Evolutionary conservation across 257 asterid species (phyloP).

Genomic region (Cynanchum wilfordii): DNA sequence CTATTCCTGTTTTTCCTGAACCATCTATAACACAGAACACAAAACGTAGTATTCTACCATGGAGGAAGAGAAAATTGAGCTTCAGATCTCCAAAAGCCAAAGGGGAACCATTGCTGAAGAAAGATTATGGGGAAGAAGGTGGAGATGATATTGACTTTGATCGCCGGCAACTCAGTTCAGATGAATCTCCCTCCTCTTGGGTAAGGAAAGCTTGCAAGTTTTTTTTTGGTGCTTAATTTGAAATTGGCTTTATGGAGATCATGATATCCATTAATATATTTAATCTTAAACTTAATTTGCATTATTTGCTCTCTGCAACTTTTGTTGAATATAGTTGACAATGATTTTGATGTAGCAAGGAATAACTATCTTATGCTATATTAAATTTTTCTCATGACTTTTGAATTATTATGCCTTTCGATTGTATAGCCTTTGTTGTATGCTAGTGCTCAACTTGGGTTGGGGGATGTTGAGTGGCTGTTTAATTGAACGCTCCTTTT

Average conservation of each 20-base stretch:
- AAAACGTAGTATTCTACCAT: conserved; percentile 82
- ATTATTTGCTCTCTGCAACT: not conserved
- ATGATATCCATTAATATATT: not conserved
- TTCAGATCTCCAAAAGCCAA: conserved; percentile 84
- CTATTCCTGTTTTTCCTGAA: conserved; percentile 35
- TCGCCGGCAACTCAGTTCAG: conserved; percentile 91
- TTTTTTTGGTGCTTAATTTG: not conserved
- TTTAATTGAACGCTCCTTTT: not conserved
- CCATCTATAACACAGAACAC: conserved; percentile 39
- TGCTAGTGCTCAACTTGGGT: not conserved
- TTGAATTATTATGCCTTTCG: not conserved
- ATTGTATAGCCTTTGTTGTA: not conserved
- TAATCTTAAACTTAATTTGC: not conserved
- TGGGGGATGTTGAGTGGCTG: not conserved
- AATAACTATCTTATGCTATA: not conserved
- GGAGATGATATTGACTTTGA: conserved; percentile 96
- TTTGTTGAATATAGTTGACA: not conserved
- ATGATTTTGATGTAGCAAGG: not conserved
- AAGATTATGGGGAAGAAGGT: conserved; percentile 91
- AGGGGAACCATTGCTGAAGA: conserved; percentile 93
- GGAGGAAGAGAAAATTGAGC: conserved; percentile 90
- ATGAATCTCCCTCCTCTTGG: conserved; percentile 62
- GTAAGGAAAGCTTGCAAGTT: conserved; percentile 39
- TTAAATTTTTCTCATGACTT: not conserved
- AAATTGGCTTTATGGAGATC: not conserved